Evolutionary conservation across 129 eudicot genomes (phyloP), one percentile per base, ranked within the genome.

Genomic region (Tagetes erecta): DNA sequence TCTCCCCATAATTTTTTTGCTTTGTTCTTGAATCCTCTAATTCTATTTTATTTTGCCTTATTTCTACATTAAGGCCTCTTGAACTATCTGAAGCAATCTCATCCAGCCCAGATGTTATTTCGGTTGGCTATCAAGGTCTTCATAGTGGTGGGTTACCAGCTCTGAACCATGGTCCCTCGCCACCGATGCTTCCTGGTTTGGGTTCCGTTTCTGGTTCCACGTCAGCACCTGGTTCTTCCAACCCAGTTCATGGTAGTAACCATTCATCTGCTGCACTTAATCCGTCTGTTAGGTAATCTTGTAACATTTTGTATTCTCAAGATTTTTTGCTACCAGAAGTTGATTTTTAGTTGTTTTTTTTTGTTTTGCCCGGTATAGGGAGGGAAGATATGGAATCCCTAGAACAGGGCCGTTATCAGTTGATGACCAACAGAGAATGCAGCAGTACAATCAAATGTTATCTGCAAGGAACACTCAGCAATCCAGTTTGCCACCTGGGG

Each of bases 371-470:
- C 57, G 70, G 7, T 55, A 60, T 74, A 82, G 96, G 84, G 98
- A 84, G 74, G 89, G 75, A 47, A 89, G 87, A 83, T 85, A 83
- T 59, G 80, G 79, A 40, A 72, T 87, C 49, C 88, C 91, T 47
- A 86, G 92, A 66, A 64, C 91, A 51, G 80, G 78, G 68, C 74
- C 90, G 38, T 82, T 82, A 53, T 69, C 96, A 64, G 80, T 70
- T 67, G 94, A 92, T 57, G 97, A 89, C 39, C 94, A 85, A 68
- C 96, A 87, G 71, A 82, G 95, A 80, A 55, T 83, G 77, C 96
- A 89, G 46, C 93, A 83, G 63, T 89, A 83, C 62, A 78, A 81
- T 71, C 86, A 81, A 44, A 78, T 89, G 87, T 47, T 82, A 57
- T 59, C 96, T 80, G 82, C 79, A 30, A 85, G 93, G 78, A 64